Conservation (phyloP, 148 eudicot species). For the Rhododendron kiyosumense region DNA sequence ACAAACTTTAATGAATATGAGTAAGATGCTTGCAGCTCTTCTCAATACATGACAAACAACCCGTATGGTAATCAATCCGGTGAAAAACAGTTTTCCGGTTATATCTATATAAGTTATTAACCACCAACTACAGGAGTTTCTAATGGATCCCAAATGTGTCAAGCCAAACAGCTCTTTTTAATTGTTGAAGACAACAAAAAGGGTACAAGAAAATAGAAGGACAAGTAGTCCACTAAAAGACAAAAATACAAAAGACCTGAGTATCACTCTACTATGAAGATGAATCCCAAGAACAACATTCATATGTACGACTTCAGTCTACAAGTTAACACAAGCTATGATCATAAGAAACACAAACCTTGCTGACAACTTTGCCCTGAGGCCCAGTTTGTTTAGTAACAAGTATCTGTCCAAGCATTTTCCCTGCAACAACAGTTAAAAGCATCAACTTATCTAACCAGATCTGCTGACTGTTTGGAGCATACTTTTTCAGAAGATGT, state of each 20-base stretch:
- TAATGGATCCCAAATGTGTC: neutral
- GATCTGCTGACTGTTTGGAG: neutral
- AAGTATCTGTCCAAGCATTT: conserved; percentile 95
- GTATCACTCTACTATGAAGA: neutral
- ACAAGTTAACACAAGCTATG: neutral
- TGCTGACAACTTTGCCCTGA: conserved; percentile 88
- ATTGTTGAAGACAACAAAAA: neutral
- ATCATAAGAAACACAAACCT: conserved; percentile 36
- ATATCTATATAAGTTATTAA: neutral
- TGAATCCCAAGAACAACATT: neutral
- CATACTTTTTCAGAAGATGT: neutral
- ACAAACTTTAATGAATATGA: neutral
- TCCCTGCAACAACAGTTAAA: conserved; percentile 35
- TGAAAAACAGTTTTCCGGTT: neutral
- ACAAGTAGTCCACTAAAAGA: neutral
- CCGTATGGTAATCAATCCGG: neutral
- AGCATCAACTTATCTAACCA: neutral
- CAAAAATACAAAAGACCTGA: neutral
- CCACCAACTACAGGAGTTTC: neutral
- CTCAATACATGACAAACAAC: neutral
- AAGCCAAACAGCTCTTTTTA: neutral
- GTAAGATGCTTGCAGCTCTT: neutral
- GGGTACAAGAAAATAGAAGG: neutral
- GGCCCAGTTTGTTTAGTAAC: conserved; percentile 95
- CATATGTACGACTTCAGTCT: neutral